Conservation (phyloP, 2,329 filamentous ascomycete species). For the Aspergillus texensis region DNA sequence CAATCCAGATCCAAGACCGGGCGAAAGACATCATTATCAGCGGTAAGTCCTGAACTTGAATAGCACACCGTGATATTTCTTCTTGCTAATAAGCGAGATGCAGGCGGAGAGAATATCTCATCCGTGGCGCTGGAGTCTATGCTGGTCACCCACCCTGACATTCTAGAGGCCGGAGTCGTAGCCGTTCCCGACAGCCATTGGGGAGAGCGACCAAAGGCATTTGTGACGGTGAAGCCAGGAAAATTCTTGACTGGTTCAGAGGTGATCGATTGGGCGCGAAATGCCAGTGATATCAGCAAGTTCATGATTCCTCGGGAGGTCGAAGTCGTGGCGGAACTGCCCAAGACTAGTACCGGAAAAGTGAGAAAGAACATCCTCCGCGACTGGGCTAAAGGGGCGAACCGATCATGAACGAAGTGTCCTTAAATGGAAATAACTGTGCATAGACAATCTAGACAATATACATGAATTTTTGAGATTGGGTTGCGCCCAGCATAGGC, state of each 20-base stretch:
- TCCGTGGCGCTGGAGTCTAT: conserved; percentile 89
- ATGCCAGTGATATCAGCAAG: conserved; percentile 76
- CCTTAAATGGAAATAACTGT: neutral
- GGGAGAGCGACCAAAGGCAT: conserved; percentile 96
- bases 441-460: neutral
- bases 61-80: neutral
- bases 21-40: conserved; percentile 99
- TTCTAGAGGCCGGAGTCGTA: conserved; percentile 90
- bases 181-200: conserved; percentile 85
- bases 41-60: conserved; percentile 53
- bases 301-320: conserved; percentile 82
- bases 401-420: conserved; percentile 20
- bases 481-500: neutral
- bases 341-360: conserved; percentile 97
- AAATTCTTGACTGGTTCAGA: conserved; percentile 64
- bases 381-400: conserved; percentile 70
- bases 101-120: conserved; percentile 95
- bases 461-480: neutral
- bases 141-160: conserved; percentile 82
- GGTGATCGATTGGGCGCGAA: conserved; percentile 83
- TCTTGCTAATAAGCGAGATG: conserved; percentile 1
- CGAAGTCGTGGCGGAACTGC: conserved; percentile 82
- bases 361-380: conserved; percentile 91
- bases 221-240: conserved; percentile 77
- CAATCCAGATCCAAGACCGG: conserved; percentile 87